These are phyloP conservation scores for Cordyceps farinosa DNA, from an alignment of 2,329 filamentous ascomycete species.

Conservation along the genomic window DNA sequence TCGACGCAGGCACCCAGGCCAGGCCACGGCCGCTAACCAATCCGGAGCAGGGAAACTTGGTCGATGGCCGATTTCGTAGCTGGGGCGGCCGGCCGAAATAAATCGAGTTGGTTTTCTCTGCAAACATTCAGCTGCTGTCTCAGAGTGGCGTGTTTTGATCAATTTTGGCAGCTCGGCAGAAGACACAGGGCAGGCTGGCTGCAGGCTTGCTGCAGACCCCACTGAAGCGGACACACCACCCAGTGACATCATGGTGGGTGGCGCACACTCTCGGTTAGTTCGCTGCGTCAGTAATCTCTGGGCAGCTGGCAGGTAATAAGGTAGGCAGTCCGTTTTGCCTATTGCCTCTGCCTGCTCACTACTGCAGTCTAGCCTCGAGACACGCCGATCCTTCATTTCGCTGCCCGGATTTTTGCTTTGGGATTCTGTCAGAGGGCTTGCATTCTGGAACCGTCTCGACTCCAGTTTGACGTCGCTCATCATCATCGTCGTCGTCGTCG, in stretches of 20 bases:
- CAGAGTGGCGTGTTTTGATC: not conserved
- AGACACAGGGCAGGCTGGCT: not conserved
- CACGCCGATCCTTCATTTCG: conserved; percentile 7
- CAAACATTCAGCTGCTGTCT: not conserved
- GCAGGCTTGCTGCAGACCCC: not conserved
- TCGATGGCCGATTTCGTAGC: not conserved
- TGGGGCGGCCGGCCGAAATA: not conserved
- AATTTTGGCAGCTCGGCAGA: not conserved
- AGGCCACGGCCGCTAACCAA: no score
- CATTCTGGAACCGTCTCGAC: not conserved
- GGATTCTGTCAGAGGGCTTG: not conserved
- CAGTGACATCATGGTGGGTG: conserved; percentile 6
- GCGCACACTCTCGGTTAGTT: no score
- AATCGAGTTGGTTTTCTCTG: not conserved
- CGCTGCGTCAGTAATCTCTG: no score
- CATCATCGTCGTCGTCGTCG: not conserved
- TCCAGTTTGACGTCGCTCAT: not conserved
- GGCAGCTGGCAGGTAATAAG: no score
- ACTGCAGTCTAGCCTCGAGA: not conserved
- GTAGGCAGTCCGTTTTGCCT: no score
- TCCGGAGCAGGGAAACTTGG: no score
- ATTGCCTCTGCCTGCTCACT: not conserved
- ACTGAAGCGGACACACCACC: not conserved
- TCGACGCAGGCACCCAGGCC: no score
- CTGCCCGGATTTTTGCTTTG: not conserved